These are phyloP conservation scores for Hypoxylon cercidicola DNA, from an alignment of 495 filamentous ascomycete species.

Conservation along the genomic window DNA sequence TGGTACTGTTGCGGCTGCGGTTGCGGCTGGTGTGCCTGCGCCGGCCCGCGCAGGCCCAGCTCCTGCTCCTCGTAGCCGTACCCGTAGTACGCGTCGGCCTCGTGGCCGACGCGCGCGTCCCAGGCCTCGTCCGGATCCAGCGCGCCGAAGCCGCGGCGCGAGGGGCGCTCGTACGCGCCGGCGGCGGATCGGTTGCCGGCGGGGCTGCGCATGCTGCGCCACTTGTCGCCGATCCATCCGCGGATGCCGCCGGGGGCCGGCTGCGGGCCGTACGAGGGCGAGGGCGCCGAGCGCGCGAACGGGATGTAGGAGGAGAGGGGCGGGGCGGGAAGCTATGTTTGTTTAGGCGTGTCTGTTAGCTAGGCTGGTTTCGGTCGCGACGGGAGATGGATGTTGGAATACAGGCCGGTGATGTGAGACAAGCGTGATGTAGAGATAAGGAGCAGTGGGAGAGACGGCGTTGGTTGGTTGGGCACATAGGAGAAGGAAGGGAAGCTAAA, in stretches of 20 bases:
- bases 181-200: constrained; percentile 65
- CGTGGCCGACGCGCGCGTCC: constrained; percentile 73
- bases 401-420: constrained; percentile 33
- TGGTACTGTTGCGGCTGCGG: constrained; percentile 25
- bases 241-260: constrained; percentile 66
- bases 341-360: constrained; percentile 5
- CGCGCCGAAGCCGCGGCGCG: constrained; percentile 56
- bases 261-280: constrained; percentile 55
- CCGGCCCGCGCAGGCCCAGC: constrained; percentile 51
- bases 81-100: constrained; percentile 60
- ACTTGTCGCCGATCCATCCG: constrained; percentile 66
- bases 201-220: constrained; percentile 60
- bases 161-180: constrained; percentile 69
- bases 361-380: constrained; percentile 6
- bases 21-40: constrained; percentile 6
- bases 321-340: constrained; percentile 68
- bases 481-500: constrained; percentile 24
- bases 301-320: constrained; percentile 70
- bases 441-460: constrained; percentile 41
- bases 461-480: constrained; percentile 49
- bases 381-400: background rate
- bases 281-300: constrained; percentile 51
- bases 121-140: constrained; percentile 79
- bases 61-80: constrained; percentile 72
- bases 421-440: constrained; percentile 32